Conservation (phyloP, 2,329 filamentous ascomycete species). For the Xylariales sp. region DNA sequence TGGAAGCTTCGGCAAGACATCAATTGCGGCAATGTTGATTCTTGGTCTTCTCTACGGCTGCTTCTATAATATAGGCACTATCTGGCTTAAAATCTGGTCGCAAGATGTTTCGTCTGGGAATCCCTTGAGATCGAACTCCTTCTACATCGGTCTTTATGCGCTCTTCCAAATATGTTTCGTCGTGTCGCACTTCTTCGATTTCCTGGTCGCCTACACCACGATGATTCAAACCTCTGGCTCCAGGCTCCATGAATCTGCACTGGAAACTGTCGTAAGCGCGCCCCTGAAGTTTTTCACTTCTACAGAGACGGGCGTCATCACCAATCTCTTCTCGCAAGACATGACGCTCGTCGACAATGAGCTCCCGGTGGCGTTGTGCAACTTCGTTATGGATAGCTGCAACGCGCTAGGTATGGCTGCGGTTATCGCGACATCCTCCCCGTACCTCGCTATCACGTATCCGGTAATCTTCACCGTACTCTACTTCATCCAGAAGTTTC, state of each 20-base stretch:
- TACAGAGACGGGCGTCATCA: slow-evolving; percentile 36
- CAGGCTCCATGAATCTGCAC: slow-evolving; percentile 27
- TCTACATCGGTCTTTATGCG: slow-evolving; percentile 28
- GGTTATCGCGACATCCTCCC: slow-evolving; percentile 39
- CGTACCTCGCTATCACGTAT: slow-evolving; percentile 44
- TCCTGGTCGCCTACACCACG: slow-evolving; percentile 16
- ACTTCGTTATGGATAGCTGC: slow-evolving; percentile 21
- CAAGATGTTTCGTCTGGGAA: slow-evolving; percentile 16
- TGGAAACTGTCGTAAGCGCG: slow-evolving; percentile 30
- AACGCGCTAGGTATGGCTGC: slow-evolving; percentile 37
- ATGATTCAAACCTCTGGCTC: slow-evolving; percentile 25
- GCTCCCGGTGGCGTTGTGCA: slow-evolving; percentile 29
- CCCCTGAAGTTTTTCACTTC: slow-evolving; percentile 36
- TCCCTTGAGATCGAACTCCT: slow-evolving; percentile 16
- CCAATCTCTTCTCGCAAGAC: slow-evolving; percentile 43
- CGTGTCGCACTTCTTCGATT: slow-evolving; percentile 17
- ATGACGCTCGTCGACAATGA: slow-evolving; percentile 36
- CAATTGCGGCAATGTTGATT: slow-evolving; percentile 17
- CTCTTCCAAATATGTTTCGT: slow-evolving; percentile 13
- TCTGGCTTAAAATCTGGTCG: slow-evolving; percentile 40
- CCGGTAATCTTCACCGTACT: slow-evolving; percentile 42
- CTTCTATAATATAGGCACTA: slow-evolving; percentile 22
- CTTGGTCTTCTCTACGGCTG: slow-evolving; percentile 21
- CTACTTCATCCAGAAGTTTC: slow-evolving; percentile 51
- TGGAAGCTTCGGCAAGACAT: slow-evolving; percentile 17